Base-by-base conservation (phyloP, 352 stramenopile genomes). In the Phytopythium delawarense region DNA sequence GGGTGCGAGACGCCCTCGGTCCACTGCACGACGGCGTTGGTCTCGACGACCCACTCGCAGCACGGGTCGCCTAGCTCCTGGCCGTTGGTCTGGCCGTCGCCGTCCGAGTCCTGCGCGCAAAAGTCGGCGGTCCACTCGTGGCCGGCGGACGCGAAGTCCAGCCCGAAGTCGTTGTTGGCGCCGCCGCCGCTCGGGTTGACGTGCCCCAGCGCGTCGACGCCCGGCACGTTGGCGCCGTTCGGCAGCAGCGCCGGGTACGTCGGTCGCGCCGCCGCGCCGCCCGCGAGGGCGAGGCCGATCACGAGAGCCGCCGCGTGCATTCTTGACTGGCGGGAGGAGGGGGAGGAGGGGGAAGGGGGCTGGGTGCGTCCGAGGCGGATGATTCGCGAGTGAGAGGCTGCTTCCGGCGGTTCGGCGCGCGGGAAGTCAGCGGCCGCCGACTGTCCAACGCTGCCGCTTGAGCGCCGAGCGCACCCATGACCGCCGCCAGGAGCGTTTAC, bases 41-140 rank as follows among this genome's bases (percentile, higher is more conserved):
- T 69, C 46, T 66, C 46, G 46, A 67, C 48, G 21, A 70, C 62
- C 78, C 79, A 96, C 23, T 75, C 63, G 64, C 88, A 96, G 72
- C 82, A 85, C 52, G 85, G 85, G 62, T 96, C 88, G 6, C 88
- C 86, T 13, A 95, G 80, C 66, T 96, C 87, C 59, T 94, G 66
- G 42, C 86, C 86, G 71, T 96, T 96, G 46, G 85, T 94, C 39
- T 84, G 72, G 1, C 87, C 87, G 62, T 96, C 87, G 30, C 80
- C 76, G 55, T 96, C 87, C 46, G 72, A 87, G 63, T 96, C 88
- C 30, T 67, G 21, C 56, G 92, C 28, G 61, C 84, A 93, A 35
- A 92, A 68, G 23, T 57, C 66, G 6, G 48, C 62, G 16, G 74
- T 78, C 76, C 76, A 85, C 25, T 67, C 52, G 25, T 28, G 64